These are phyloP conservation scores for Cryptosporidium sp. DNA, from an alignment of 169 alveolate genomes.

Conservation along the genomic window DNA sequence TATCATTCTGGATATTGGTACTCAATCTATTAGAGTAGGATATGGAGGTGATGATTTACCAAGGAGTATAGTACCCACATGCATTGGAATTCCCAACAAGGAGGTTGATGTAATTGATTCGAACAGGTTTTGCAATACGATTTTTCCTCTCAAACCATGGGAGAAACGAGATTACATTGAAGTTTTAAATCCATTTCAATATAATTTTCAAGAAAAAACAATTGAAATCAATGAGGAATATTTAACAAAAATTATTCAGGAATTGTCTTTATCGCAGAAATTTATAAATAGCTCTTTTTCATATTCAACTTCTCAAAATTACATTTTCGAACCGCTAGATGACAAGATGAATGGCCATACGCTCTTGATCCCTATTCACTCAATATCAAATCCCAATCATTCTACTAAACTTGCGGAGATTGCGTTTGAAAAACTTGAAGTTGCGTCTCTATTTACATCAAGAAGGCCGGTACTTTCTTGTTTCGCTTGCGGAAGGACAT, in stretches of 20 bases:
- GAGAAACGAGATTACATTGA: slow-evolving; percentile 73
- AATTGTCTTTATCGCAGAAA: slow-evolving; percentile 26
- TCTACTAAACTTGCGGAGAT: slow-evolving; percentile 37
- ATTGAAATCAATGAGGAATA: slow-evolving; percentile 55
- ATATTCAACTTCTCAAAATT: slow-evolving; percentile 22
- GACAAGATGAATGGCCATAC: slow-evolving; percentile 65
- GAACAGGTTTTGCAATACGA: slow-evolving; percentile 15
- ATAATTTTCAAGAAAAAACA: slow-evolving; percentile 28
- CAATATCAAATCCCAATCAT: slow-evolving; percentile 11
- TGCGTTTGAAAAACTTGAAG: slow-evolving; percentile 66
- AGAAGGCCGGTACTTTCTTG: slow-evolving; percentile 66
- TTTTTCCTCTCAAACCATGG: slow-evolving; percentile 75
- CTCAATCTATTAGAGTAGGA: slow-evolving; percentile 59
- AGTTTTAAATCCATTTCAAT: slow-evolving; percentile 33
- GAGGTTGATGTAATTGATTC: slow-evolving; percentile 31
- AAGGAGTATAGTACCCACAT: slow-evolving; percentile 35
- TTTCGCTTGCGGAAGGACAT: slow-evolving; percentile 70
- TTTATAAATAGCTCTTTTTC: slow-evolving; percentile 21
- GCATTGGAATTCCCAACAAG: slow-evolving; percentile 42
- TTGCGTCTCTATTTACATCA: slow-evolving; percentile 37
- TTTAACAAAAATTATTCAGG: slow-evolving; percentile 34
- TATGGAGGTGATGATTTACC: slow-evolving; percentile 74
- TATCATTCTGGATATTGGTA: slow-evolving; percentile 61
- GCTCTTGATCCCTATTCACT: slow-evolving; percentile 37
- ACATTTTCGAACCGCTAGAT: slow-evolving; percentile 38